phyloP scores from a whole-genome alignment of 2,329 filamentous ascomycete species.

The Neoscytalidium dimidiatum region DNA sequence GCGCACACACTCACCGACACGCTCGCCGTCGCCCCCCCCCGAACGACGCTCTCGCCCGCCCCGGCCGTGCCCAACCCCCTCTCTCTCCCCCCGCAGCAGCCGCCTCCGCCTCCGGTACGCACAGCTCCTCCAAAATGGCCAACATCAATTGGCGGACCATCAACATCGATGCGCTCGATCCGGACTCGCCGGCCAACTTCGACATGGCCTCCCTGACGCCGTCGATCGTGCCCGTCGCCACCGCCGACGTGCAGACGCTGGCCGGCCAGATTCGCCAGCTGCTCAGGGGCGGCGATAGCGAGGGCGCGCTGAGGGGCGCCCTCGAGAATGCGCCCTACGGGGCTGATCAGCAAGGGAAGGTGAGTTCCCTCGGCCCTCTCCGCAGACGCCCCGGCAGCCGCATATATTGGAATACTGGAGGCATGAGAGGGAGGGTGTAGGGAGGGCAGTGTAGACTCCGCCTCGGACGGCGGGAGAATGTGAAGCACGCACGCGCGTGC shows the following conservation, averaged over 20 bases:
- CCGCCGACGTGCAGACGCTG: slow-evolving; percentile 76
- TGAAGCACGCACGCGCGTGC: not conserved
- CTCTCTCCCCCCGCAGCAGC: not conserved
- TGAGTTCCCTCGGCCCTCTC: slow-evolving; percentile 32
- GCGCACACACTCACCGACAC: slow-evolving; percentile 6
- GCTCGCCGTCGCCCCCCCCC: not conserved
- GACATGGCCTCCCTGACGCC: slow-evolving; percentile 82
- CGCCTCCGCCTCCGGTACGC: not conserved
- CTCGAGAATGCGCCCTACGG: slow-evolving; percentile 81
- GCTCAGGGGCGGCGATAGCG: slow-evolving; percentile 80
- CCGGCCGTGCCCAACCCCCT: not conserved
- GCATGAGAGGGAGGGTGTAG: slow-evolving; percentile 12
- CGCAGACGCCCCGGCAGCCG: not conserved
- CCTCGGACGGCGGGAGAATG: not conserved
- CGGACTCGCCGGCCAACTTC: slow-evolving; percentile 90
- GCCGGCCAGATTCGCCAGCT: slow-evolving; percentile 84
- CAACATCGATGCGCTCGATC: slow-evolving; percentile 88
- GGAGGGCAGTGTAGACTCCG: not conserved
- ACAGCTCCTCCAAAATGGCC: slow-evolving; percentile 39
- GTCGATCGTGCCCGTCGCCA: slow-evolving; percentile 70
- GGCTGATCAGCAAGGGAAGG: slow-evolving; percentile 55
- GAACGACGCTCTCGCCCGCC: not conserved
- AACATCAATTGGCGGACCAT: slow-evolving; percentile 77
- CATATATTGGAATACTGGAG: slow-evolving; percentile 15
- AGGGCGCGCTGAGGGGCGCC: slow-evolving; percentile 81